Evolutionary conservation across 306 rosid species (phyloP).

Genomic region (Quercus cerris): DNA sequence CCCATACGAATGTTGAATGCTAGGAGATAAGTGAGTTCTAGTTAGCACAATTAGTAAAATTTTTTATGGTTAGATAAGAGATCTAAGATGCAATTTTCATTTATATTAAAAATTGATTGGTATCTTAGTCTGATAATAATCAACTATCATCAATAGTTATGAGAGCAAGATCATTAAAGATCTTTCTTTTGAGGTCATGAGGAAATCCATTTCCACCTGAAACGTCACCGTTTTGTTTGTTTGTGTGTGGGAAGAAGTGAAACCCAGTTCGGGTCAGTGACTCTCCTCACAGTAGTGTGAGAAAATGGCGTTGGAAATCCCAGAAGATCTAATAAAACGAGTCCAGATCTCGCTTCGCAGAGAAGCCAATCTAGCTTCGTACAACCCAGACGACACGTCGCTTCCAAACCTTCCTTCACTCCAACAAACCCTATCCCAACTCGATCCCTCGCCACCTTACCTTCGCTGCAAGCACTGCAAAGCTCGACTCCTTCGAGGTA

Average conservation of each 20-base stretch:
- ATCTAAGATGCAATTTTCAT: accelerated
- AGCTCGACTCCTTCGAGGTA: constrained; percentile 68
- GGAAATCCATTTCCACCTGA: too few species aligned
- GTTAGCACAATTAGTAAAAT: too few species aligned
- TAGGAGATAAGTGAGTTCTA: too few species aligned
- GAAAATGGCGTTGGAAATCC: constrained; percentile 63
- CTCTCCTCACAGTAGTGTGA: too few species aligned
- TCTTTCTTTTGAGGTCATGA: too few species aligned
- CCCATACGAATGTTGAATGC: too few species aligned
- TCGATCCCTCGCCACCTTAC: constrained; percentile 78
- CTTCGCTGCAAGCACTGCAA: constrained; percentile 79
- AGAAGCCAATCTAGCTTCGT: constrained; percentile 62
- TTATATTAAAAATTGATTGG: accelerated
- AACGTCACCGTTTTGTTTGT: too few species aligned
- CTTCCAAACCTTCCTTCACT: constrained; percentile 58
- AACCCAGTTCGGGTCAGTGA: too few species aligned
- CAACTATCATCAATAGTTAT: accelerated
- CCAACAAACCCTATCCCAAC: constrained; percentile 52
- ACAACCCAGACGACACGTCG: constrained; percentile 51
- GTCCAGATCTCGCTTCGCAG: constrained; percentile 63
- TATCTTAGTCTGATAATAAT: too few species aligned
- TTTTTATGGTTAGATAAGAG: too few species aligned
- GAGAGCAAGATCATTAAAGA: too few species aligned
- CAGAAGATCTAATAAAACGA: constrained; percentile 60
- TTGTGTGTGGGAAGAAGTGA: too few species aligned